Percentiles rank a stretch among this genome's conserved stretches.
Conservation (phyloP, 495 filamentous ascomycete species). For the Xylaria intraflava region DNA sequence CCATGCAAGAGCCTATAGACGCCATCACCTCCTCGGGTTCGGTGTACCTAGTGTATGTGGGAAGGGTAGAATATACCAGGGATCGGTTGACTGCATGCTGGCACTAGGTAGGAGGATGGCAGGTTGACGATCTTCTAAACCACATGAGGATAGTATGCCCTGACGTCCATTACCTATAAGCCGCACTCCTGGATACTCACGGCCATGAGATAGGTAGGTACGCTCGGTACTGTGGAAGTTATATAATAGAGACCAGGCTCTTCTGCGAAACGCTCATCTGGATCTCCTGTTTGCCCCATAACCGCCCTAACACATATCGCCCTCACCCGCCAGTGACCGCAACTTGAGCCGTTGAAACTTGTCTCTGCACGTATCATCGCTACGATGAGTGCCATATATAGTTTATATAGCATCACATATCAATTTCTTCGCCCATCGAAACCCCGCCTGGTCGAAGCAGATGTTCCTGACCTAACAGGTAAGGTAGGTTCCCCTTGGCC, state of each 20-base stretch:
- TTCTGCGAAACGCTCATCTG: background rate
- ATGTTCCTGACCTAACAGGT: constrained; percentile 8
- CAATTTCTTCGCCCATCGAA: constrained; percentile 6
- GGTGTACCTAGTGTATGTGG: too few relatives aligned
- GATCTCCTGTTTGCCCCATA: background rate
- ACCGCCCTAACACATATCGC: too few relatives aligned
- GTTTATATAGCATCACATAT: background rate
- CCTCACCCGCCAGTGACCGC: background rate
- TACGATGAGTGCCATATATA: background rate
- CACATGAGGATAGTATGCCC: background rate
- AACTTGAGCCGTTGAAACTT: background rate
- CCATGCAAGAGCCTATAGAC: too few relatives aligned
- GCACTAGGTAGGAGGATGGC: too few relatives aligned
- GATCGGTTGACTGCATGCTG: too few relatives aligned
- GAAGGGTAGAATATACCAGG: too few relatives aligned
- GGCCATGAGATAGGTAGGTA: too few relatives aligned
- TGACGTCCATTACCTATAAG: background rate
- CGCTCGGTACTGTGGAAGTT: background rate
- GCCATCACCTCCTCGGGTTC: too few relatives aligned
- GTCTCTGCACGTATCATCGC: background rate
- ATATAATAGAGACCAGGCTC: background rate
- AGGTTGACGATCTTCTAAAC: background rate
- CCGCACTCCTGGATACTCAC: too few relatives aligned
- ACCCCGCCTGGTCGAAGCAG: constrained; percentile 7
- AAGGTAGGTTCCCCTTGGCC: constrained; percentile 5